Base-by-base conservation (phyloP, 345 rosid species). In the Arabis hirsuta region DNA sequence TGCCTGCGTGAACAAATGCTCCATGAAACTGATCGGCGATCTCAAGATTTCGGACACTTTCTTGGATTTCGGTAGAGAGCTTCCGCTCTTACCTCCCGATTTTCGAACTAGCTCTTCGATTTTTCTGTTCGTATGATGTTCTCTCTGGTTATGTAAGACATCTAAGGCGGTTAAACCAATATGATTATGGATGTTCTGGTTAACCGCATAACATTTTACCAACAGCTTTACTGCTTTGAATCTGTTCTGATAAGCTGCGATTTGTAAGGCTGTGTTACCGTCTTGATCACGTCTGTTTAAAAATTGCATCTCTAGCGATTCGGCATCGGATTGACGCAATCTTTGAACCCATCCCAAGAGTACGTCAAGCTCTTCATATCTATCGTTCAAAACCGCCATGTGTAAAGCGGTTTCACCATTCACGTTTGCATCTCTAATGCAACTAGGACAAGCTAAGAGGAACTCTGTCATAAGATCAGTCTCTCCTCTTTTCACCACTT, bases 231-330 rank as follows among this genome's bases (percentile, higher is more conserved):
- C 65, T 45, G 64, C 74, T 60, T 81, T 22, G 27, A 63, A 62
- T 10, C 19, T 66, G 66, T 72, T 78, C 0, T 27, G 13, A 48
- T 69, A 69, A 7, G 70, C 78, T 64, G 83, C 82, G 8, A 63
- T 4, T 13, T 81, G 84, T 53, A 81, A 42, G 39, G 63, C 64
- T n/a, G 80, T 78, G 76, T 72, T 72, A 11, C 76, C 78, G 2
- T 78, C 73, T 20, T 73, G 76, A 6, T 78, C 73, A 65, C 62
- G 76, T 61, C 44, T 51, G 66, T 81, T 72, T 24, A 74, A 12
- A 4, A 69, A 12, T 2, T 75, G 74, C 42, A 53, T 57, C 60
- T 41, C 76, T n/a, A 52, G 12, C 0, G 57, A 26, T 16, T 46
- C 47, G 0, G 72, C 63, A 1, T 68, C 45, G 22, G 3, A 50